Evolutionary conservation across 192 early-diverging fungal genomes (phyloP).

Genomic region (Backusella liffmaniae): DNA sequence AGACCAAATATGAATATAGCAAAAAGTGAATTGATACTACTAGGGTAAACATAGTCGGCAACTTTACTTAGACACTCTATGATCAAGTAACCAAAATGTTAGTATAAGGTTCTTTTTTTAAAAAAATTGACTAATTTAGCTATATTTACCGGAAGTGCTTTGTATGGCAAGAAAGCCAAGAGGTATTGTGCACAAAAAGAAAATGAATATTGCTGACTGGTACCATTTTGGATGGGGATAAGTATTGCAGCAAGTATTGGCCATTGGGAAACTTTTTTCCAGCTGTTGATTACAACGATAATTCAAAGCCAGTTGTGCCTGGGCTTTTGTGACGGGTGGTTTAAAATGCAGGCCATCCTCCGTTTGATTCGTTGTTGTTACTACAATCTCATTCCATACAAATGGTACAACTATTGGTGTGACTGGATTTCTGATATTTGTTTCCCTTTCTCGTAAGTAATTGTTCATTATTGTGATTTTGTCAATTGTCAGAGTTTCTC

Average conservation of each 20-base stretch:
- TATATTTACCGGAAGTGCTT: not conserved
- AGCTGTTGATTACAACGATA: slow-evolving; percentile 56
- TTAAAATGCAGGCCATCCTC: slow-evolving; percentile 72
- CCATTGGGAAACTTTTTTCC: slow-evolving; percentile 44
- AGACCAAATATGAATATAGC: slow-evolving; percentile 52
- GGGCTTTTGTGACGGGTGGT: slow-evolving; percentile 41
- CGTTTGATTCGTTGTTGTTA: slow-evolving; percentile 41
- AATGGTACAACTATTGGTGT: slow-evolving; percentile 43
- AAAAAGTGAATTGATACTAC: slow-evolving; percentile 41
- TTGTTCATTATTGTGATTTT: slow-evolving; percentile 53
- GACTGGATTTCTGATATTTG: slow-evolving; percentile 16
- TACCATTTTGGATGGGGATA: slow-evolving; percentile 50
- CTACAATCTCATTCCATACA: slow-evolving; percentile 50
- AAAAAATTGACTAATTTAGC: not conserved
- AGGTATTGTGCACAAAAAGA: slow-evolving; percentile 44
- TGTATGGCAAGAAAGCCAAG: slow-evolving; percentile 14
- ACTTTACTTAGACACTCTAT: not conserved
- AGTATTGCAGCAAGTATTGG: slow-evolving; percentile 57
- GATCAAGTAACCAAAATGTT: not conserved
- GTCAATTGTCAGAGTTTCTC: slow-evolving; percentile 38
- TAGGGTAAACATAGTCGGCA: slow-evolving; percentile 17
- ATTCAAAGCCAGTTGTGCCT: slow-evolving; percentile 61
- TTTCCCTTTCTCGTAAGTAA: slow-evolving; percentile 40
- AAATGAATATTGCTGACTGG: slow-evolving; percentile 37
- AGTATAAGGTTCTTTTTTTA: not conserved